These are phyloP conservation scores for Echeveria elegans DNA, from an alignment of 164 flowering plant genomes.

Conservation along the genomic window DNA sequence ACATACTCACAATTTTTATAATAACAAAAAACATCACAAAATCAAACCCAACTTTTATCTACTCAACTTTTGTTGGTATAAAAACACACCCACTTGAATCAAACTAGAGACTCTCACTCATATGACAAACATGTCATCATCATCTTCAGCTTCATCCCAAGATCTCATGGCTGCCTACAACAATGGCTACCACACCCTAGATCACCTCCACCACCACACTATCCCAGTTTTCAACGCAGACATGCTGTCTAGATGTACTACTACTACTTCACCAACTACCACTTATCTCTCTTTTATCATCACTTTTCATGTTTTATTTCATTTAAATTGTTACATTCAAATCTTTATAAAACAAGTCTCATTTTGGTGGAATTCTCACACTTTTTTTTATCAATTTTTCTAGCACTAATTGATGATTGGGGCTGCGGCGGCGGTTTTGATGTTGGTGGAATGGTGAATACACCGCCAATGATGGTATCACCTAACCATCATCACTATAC, in stretches of 20 bases:
- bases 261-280: not conserved
- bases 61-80: not conserved
- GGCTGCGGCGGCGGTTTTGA: not conserved
- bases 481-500: slow-evolving; percentile 19
- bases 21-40: not conserved
- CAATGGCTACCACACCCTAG: slow-evolving; percentile 19
- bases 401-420: not conserved
- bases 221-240: slow-evolving; percentile 55
- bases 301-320: slow-evolving; percentile 3
- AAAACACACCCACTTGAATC: slow-evolving; percentile 1
- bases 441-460: not conserved
- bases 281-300: slow-evolving; percentile 8
- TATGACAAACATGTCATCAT: slow-evolving; percentile 1
- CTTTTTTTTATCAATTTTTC: not conserved
- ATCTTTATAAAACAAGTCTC: not conserved
- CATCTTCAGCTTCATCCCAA: slow-evolving; percentile 5
- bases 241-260: slow-evolving; percentile 38
- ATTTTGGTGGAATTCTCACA: too few species aligned
- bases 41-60: slow-evolving; percentile 6
- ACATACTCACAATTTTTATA: not conserved
- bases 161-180: slow-evolving; percentile 22
- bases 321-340: not conserved
- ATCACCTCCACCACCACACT: slow-evolving; percentile 23
- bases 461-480: slow-evolving; percentile 3
- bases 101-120: not conserved